Evolutionary conservation across 345 rosid species (phyloP), one percentile per base, ranked within the genome.

Genomic region (Luvunga scandens): DNA sequence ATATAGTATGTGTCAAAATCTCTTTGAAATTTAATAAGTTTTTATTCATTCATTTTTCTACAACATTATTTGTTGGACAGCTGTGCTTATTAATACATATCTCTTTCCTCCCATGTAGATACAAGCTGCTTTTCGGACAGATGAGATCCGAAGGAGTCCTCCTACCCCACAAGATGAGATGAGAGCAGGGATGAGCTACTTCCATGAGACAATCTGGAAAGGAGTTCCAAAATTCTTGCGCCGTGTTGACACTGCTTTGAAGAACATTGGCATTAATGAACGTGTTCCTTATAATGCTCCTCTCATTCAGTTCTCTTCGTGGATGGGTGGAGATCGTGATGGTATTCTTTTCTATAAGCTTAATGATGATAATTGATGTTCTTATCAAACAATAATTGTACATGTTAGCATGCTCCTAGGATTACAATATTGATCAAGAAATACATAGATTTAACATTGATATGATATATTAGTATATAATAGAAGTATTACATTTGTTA

Each of bases 241-340:
- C 31, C 98, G 98, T 76, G 90, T 96, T 71, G 99, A 96, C 86
- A 96, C 98, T 3, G 97, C 97, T 63, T 81, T 96, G 80, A 94
- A 94, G 91, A 96, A 91, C 87, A 89, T 96, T 42, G 99, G 99
- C 70, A 92, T 94, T 66, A 89, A 87, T 45, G 97, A 96, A 78
- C 94, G 97, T 27, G 89, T 96, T 82, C 99, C 99, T 56, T 96
- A 96, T 83, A 96, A 96, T 72, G 99, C 98, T 2, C 99, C 99
- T 72, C 94, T 96, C 33, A 96, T 96, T 77, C 98, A 96, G 30
- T 96, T 96, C 85, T 94, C 98, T 63, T 96, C 99, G 53, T 96
- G 99, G 99, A 96, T 96, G 99, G 99, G 99, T 9, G 99, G 99
- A 16, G 98, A 96, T 75, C 99, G 98, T 83, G 97, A 96, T 84